Conservation (phyloP, 139 green algal genomes). For the Chlorella vulgaris region DNA sequence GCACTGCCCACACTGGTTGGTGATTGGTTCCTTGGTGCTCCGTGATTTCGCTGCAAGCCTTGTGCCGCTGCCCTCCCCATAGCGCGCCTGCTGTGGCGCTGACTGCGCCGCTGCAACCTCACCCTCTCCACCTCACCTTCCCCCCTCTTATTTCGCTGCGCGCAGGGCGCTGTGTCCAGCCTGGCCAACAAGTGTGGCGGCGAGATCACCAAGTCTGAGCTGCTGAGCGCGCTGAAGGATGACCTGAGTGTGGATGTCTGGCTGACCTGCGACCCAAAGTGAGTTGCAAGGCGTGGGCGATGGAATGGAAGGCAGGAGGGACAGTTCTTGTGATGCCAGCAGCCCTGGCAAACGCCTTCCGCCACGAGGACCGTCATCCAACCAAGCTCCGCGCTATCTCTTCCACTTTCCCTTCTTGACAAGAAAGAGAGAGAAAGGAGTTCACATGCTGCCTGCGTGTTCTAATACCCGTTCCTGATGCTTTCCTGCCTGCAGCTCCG, state of each 20-base stretch:
- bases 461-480: not conserved
- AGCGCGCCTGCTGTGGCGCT: not conserved
- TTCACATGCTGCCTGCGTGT: not conserved
- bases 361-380: too few species aligned
- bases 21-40: not conserved
- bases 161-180: not conserved
- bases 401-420: too few species aligned
- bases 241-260: not conserved
- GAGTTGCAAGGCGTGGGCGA: not conserved
- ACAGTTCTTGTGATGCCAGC: not conserved
- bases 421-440: too few species aligned
- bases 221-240: not conserved
- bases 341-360: too few species aligned
- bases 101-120: not conserved
- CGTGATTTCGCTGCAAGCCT: not conserved
- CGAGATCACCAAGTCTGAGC: not conserved
- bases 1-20: not conserved
- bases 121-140: not conserved
- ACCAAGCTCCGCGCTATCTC: too few species aligned
- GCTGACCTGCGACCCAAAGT: constrained; percentile 7
- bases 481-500: not conserved
- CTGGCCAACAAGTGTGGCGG: constrained; percentile 16
- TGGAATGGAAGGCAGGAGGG: too few species aligned
- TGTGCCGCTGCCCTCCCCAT: not conserved
- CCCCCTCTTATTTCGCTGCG: not conserved